Percentiles rank a stretch among this genome's conserved stretches.
These are phyloP conservation scores for Penicillium angulare DNA, from an alignment of 495 filamentous ascomycete species.

Conservation along the genomic window DNA sequence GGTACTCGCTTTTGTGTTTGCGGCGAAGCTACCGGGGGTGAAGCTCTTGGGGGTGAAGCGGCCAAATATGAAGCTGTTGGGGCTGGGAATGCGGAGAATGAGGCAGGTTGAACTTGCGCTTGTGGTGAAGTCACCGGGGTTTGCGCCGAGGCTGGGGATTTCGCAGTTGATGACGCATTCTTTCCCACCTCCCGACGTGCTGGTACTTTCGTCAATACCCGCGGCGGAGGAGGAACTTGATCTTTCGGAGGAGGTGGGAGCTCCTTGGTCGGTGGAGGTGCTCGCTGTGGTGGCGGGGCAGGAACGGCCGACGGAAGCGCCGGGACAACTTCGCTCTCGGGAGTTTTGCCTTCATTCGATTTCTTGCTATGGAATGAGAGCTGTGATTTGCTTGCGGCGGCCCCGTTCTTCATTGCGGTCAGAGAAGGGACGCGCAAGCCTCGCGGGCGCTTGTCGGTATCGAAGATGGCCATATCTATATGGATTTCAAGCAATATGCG, in stretches of 20 bases:
- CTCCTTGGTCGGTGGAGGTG: constrained; percentile 31
- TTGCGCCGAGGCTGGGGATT: background rate
- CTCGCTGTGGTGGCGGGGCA: constrained; percentile 13
- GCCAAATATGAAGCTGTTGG: background rate
- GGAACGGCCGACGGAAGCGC: constrained; percentile 5
- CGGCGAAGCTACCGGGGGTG: background rate
- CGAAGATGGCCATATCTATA: constrained; percentile 39
- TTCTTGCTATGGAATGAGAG: constrained; percentile 24
- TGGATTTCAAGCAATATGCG: no score
- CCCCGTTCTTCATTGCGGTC: constrained; percentile 30
- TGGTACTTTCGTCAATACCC: constrained; percentile 9
- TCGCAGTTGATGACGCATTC: background rate
- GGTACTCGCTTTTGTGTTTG: background rate
- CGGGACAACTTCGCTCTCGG: constrained; percentile 1
- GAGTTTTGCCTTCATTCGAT: constrained; percentile 12
- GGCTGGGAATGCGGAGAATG: background rate
- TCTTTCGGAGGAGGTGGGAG: constrained; percentile 30
- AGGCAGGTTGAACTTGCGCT: constrained; percentile 5
- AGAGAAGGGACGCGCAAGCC: constrained; percentile 41
- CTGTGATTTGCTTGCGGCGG: constrained; percentile 18
- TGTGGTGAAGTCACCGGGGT: background rate
- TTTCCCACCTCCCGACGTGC: constrained; percentile 8
- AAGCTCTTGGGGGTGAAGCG: no score
- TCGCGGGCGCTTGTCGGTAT: constrained; percentile 39
- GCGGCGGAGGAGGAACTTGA: constrained; percentile 11